phyloP scores from a whole-genome alignment of 1,284 basidiomycete species.

The Microbotryum violaceum region DNA sequence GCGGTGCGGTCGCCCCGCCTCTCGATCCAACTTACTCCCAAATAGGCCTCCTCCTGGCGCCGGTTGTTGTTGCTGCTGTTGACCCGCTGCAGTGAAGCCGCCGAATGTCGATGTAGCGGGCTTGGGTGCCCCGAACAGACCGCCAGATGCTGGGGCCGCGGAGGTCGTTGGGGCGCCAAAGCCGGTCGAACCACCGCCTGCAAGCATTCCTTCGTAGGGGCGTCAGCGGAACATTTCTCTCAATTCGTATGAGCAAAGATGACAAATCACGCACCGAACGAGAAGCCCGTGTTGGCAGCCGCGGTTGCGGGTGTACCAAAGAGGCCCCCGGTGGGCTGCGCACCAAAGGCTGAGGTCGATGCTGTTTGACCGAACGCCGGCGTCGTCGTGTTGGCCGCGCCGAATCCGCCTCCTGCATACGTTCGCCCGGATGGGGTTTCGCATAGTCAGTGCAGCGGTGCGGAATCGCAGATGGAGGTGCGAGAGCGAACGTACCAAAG shows the following conservation, averaged over 20 bases:
- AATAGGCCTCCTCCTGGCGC: conserved; percentile 23
- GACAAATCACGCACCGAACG: conserved; percentile 15
- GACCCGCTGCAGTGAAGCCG: conserved; percentile 17
- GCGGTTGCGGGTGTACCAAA: conserved; percentile 4
- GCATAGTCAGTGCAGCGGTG: neutral
- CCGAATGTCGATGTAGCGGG: conserved; percentile 29
- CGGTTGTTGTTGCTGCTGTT: conserved; percentile 13
- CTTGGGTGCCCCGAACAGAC: conserved; percentile 27
- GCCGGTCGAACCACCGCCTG: conserved; percentile 10
- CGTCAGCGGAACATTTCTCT: neutral
- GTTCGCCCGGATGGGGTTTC: too few relatives aligned
- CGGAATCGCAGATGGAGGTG: neutral
- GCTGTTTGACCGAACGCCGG: conserved; percentile 16
- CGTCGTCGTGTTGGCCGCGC: conserved; percentile 8
- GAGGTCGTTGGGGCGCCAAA: conserved; percentile 14
- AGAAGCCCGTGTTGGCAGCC: conserved; percentile 19
- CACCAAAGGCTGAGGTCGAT: conserved; percentile 19
- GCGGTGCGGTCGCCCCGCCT: neutral
- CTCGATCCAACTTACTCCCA: conserved; percentile 7
- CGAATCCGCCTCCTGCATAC: conserved; percentile 16
- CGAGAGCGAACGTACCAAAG: neutral
- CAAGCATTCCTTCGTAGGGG: rapidly evolving
- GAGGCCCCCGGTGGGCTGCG: neutral
- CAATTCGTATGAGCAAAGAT: neutral
- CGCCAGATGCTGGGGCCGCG: conserved; percentile 6